Evolutionary conservation across 805 yeast species (phyloP).

Genomic region (Kregervanrija fluxuum): DNA sequence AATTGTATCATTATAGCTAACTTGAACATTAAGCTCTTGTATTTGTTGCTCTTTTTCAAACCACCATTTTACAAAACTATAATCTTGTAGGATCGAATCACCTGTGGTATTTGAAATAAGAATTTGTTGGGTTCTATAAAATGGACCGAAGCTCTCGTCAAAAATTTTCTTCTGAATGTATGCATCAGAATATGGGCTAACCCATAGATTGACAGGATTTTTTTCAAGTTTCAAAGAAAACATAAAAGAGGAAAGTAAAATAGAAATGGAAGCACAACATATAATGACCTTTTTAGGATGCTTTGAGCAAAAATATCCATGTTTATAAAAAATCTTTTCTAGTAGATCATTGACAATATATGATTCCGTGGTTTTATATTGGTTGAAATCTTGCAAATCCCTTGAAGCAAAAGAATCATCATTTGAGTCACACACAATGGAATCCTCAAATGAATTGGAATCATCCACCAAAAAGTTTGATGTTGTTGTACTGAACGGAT

Average conservation of each 20-base stretch:
- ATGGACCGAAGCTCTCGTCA: slow-evolving; percentile 83
- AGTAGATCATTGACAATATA: slow-evolving; percentile 43
- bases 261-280: slow-evolving; percentile 33
- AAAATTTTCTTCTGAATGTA: slow-evolving; percentile 58
- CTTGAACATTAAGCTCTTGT: slow-evolving; percentile 22
- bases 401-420: slow-evolving; percentile 7
- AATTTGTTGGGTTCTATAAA: slow-evolving; percentile 81
- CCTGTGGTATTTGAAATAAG: slow-evolving; percentile 66
- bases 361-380: slow-evolving; percentile 23
- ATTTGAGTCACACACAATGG: background rate
- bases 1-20: slow-evolving; percentile 1
- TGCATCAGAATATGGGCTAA: slow-evolving; percentile 67
- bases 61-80: slow-evolving; percentile 82
- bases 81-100: slow-evolving; percentile 50
- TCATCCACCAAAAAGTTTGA: background rate
- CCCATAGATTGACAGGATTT: slow-evolving; percentile 86
- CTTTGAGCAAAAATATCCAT: slow-evolving; percentile 55
- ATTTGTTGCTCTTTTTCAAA: slow-evolving; percentile 64
- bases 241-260: slow-evolving; percentile 46
- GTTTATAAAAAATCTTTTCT: slow-evolving; percentile 38
- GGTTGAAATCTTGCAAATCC: too few relatives aligned
- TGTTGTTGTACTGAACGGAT: too few relatives aligned
- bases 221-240: slow-evolving; percentile 54
- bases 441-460: slow-evolving; percentile 9
- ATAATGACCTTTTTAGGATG: slow-evolving; percentile 50